These are phyloP conservation scores for Stipa capillata DNA, from an alignment of 176 grass and related monocot species.

Conservation along the genomic window DNA sequence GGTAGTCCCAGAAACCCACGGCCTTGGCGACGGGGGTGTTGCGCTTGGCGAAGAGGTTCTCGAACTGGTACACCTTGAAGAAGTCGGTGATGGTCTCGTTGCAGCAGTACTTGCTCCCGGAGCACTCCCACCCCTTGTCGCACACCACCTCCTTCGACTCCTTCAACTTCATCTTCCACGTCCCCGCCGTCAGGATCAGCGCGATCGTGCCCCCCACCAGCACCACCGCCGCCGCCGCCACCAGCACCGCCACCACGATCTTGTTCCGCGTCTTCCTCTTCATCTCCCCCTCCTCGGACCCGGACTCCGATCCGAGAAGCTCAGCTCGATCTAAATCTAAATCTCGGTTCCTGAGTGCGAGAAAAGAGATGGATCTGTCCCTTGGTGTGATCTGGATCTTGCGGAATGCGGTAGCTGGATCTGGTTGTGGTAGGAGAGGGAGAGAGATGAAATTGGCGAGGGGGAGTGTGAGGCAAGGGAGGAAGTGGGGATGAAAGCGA, in stretches of 20 bases:
- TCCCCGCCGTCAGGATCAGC: constrained; percentile 40
- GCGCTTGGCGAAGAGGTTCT: constrained; percentile 84
- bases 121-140: constrained; percentile 82
- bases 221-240: constrained; percentile 8
- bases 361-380: no score
- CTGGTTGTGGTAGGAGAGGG: background rate
- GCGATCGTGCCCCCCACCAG: constrained; percentile 30
- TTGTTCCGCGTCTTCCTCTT: constrained; percentile 36
- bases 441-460: background rate
- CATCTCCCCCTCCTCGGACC: constrained; percentile 16
- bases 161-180: constrained; percentile 30
- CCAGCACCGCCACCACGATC: constrained; percentile 16
- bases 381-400: constrained; percentile 12
- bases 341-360: background rate
- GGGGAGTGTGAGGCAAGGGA: no score
- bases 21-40: constrained; percentile 57
- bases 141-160: constrained; percentile 54
- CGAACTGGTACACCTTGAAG: constrained; percentile 94
- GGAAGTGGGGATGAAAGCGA: constrained; percentile 23
- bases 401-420: background rate
- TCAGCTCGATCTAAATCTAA: background rate
- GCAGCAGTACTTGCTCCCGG: constrained; percentile 70
- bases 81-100: constrained; percentile 89
- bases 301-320: background rate
- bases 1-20: constrained; percentile 93